A percentile compares a stretch with the other conserved stretches of the same genome.
Conservation (phyloP, 1,139 yeast species). For the Suhomyces yuchorum region DNA sequence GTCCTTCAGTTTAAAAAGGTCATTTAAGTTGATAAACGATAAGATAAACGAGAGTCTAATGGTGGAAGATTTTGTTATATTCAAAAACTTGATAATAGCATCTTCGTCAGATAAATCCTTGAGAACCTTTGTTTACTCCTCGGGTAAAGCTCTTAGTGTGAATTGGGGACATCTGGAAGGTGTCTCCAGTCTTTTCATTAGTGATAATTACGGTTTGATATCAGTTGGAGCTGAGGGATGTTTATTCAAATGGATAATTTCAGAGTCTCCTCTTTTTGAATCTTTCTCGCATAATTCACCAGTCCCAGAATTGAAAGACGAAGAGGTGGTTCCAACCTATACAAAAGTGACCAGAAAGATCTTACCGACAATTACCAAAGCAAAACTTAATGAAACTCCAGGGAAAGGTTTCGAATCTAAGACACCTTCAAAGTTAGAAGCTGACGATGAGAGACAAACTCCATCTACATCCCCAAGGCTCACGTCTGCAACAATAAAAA, state of each 20-base stretch:
- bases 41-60: slow-evolving; percentile 40
- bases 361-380: slow-evolving; percentile 19
- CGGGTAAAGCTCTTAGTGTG: slow-evolving; percentile 49
- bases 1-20: slow-evolving; percentile 37
- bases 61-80: slow-evolving; percentile 43
- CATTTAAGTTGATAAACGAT: slow-evolving; percentile 44
- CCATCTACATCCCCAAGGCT: slow-evolving; percentile 23
- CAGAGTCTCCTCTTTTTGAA: slow-evolving; percentile 1
- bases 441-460: slow-evolving; percentile 6
- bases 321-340: slow-evolving; percentile 21
- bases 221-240: slow-evolving; percentile 56
- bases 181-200: slow-evolving; percentile 42
- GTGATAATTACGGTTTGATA: slow-evolving; percentile 28
- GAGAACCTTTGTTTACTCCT: slow-evolving; percentile 46
- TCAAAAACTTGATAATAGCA: slow-evolving; percentile 36
- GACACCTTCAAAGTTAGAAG: neutral
- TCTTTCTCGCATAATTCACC: neutral
- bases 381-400: slow-evolving; percentile 3
- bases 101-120: slow-evolving; percentile 62
- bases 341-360: slow-evolving; percentile 40
- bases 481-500: slow-evolving; percentile 34
- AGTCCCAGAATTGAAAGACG: slow-evolving; percentile 4
- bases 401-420: neutral
- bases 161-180: slow-evolving; percentile 72
- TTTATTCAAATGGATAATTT: slow-evolving; percentile 48